Base-by-base conservation (phyloP, 495 filamentous ascomycete genomes). In the Acidomyces sp. region DNA sequence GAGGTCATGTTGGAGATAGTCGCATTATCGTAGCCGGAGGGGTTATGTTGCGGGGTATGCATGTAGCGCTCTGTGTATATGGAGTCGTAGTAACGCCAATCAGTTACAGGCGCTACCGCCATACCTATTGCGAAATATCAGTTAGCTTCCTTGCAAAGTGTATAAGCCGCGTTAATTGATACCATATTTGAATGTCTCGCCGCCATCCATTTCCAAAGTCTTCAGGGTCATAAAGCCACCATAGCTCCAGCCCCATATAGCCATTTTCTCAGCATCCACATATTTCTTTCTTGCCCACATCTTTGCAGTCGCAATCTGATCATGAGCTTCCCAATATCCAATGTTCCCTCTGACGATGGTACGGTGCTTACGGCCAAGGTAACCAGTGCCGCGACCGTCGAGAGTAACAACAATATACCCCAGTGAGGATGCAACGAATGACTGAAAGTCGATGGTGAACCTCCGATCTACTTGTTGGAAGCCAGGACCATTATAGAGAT, bases 231-330 rank as follows among this genome's bases (percentile, higher is more conserved):
- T 87, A 67, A 93, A 97, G 13, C 90, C 90, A 24, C 90, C 90
- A 55, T 87, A 97, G 46, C 82, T 90, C 90, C 90, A 97, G 25
- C 90, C 90, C 90, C 90, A 97, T 53, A 97, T 93, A 1, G 86
- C 88, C 43, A 97, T 75, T 23, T 78, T 69, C 7, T 71, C 63
- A 44, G 71, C 68, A 59, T 96, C 92, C 4, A 93, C 79, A 58
- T 96, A 96, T 20, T 68, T 55, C 65, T 90, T 93, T 28, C 60
- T 55, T 7, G 31, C 31, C 82, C 83, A 96, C 38, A 80, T 74
- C 65, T 88, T 84, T 13, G 83, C 90, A 3, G 85, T 81, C 5
- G 77, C 79, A 40, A 97, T 95, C 59, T 97, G 90, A 55, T 96
- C 92, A 23, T 71, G 68, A 6, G 85, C 74, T 66, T 97, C 90